Percentiles rank a stretch among this genome's conserved stretches.
phyloP scores from a whole-genome alignment of 148 eudicot species.

The Limonium bicolor region DNA sequence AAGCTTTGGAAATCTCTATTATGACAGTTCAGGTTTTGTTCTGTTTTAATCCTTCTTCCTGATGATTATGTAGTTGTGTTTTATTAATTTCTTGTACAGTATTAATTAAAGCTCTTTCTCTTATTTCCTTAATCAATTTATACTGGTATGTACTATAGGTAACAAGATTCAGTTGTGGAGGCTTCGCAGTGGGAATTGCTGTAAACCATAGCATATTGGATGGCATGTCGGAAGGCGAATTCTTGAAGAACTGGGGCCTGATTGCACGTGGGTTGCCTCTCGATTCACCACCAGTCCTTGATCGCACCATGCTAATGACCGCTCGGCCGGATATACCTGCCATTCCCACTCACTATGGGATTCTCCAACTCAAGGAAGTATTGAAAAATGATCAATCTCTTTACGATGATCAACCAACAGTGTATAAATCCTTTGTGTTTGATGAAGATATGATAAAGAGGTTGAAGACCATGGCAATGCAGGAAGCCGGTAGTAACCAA shows the following conservation, averaged over 20 bases:
- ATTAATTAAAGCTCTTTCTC: too few relatives aligned
- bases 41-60: too few relatives aligned
- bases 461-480: neutral
- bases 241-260: conserved; percentile 6
- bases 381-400: neutral
- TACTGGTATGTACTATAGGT: too few relatives aligned
- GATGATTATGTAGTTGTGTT: too few relatives aligned
- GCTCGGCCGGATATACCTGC: neutral
- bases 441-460: neutral
- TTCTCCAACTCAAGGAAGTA: too few relatives aligned
- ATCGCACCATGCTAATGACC: neutral
- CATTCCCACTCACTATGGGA: conserved; percentile 1
- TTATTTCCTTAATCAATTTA: too few relatives aligned
- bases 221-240: conserved; percentile 4
- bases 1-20: too few relatives aligned
- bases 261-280: conserved; percentile 6
- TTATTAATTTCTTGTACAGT: too few relatives aligned
- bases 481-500: neutral
- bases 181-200: conserved; percentile 8
- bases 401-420: neutral
- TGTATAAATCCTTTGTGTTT: too few relatives aligned
- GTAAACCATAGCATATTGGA: conserved; percentile 7
- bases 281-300: conserved; percentile 4
- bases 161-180: conserved; percentile 10
- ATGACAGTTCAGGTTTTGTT: too few relatives aligned